Evolutionary conservation across 2,329 filamentous ascomycete species (phyloP), one percentile per base, ranked within the genome.

Genomic region (Cercospora brassicicola): DNA sequence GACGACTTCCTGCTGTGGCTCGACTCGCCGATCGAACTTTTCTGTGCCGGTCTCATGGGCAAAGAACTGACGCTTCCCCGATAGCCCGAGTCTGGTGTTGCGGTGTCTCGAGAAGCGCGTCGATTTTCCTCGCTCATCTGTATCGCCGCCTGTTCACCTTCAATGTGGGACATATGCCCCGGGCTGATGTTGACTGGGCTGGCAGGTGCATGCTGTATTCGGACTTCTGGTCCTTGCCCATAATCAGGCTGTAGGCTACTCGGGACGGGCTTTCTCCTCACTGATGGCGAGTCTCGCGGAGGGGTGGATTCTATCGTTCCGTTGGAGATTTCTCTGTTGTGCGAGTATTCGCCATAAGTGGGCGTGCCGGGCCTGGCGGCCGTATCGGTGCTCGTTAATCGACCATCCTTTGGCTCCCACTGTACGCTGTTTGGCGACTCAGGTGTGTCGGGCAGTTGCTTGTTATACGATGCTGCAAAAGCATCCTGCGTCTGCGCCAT

Each of bases 131-230:
- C 67, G 28, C 62, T 64, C 56, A 60, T 60, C 20, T 66, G 23
- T 55, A 77, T 75, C 15, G 75, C 74, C 26, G 75, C 77, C 11
- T 69, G 70, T 42, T 78, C 77, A 2, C 73, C 68, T 36, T 76
- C 74, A 59, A 73, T 67, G 10, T 78, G 72, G 60, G 68, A 72
- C 30, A 69, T 70, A 23, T 72, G 68, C 11, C 76, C 76, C 8
- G 76, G 76, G 39, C 68, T 76, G 67, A 78, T 78, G 66, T 67
- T 78, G 33, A 78, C 76, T 1, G 77, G 76, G 63, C 76, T 78
- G 13, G 74, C 68, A 5, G 77, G 76, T 13, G 77, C 72, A 33
- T 74, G 73, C 55, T 78, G 76, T 60, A 79, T 69, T 18, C 76
- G 73, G 51, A 78, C 68, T 33, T 76, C 72, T 26, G 74, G 73